A percentile compares a stretch with the other conserved stretches of the same genome.
phyloP scores from a whole-genome alignment of 139 green algal genomes.

The Monoraphidium neglectum region DNA sequence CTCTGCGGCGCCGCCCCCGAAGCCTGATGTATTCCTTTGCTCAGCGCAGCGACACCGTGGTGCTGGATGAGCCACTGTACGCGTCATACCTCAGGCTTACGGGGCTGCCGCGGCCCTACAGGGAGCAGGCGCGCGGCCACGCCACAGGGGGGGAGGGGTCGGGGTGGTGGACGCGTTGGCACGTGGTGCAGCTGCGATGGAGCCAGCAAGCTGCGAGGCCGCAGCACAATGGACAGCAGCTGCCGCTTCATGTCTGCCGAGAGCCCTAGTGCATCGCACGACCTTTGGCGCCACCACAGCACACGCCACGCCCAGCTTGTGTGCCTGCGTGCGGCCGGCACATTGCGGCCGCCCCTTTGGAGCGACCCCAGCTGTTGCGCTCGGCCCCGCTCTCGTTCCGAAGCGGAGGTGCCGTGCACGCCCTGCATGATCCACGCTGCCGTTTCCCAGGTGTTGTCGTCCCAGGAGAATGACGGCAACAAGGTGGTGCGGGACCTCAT shows the following conservation, averaged over 20 bases:
- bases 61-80: constrained; percentile 71
- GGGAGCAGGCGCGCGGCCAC: neutral
- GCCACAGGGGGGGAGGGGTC: neutral
- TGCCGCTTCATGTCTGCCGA: neutral
- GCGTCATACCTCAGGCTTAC: constrained; percentile 55
- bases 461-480: constrained; percentile 43
- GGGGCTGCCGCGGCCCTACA: constrained; percentile 15
- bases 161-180: neutral
- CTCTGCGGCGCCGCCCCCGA: no score
- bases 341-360: no score
- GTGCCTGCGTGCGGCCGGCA: no score
- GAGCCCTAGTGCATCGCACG: no score
- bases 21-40: constrained; percentile 40
- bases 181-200: neutral
- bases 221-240: neutral
- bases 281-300: no score
- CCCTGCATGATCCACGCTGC: no score
- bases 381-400: no score
- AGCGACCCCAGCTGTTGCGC: no score
- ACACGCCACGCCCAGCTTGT: no score
- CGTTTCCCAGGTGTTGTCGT: constrained; percentile 34
- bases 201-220: neutral
- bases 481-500: constrained; percentile 40
- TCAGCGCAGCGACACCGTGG: constrained; percentile 37
- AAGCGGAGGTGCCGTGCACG: no score